Evolutionary conservation across 73 alveolate species (phyloP).

Genomic region (Stentor roeselii): DNA sequence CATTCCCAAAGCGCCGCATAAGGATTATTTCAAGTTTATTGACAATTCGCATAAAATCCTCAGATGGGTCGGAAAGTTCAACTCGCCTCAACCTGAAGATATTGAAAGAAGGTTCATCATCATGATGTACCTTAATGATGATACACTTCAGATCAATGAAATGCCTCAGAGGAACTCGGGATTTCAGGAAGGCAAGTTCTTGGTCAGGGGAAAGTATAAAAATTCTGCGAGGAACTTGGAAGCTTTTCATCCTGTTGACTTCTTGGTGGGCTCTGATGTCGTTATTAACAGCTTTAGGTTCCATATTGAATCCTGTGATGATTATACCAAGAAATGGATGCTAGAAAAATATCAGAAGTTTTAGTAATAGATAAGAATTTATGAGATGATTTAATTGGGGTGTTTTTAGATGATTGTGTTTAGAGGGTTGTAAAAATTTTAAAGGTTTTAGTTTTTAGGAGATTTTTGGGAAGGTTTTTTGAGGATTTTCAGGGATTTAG

Average conservation of each 20-base stretch:
- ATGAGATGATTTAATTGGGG: no score
- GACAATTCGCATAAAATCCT: slow-evolving; percentile 85
- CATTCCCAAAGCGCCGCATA: slow-evolving; percentile 76
- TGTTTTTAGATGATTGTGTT: no score
- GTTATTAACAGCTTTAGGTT: not conserved
- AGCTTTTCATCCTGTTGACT: not conserved
- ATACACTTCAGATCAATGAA: slow-evolving; percentile 85
- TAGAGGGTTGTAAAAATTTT: no score
- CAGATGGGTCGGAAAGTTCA: slow-evolving; percentile 84
- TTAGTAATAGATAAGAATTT: no score
- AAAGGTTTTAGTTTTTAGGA: no score
- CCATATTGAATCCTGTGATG: not conserved
- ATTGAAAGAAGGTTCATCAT: slow-evolving; percentile 73
- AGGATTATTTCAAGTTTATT: slow-evolving; percentile 92
- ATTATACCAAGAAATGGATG: not conserved
- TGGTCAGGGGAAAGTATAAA: slow-evolving; percentile 87
- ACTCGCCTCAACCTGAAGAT: slow-evolving; percentile 75
- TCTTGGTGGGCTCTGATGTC: not conserved
- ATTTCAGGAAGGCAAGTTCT: slow-evolving; percentile 85
- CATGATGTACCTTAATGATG: slow-evolving; percentile 82
- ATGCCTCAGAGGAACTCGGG: slow-evolving; percentile 92
- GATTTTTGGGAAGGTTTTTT: no score
- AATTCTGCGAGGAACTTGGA: slow-evolving; percentile 46
- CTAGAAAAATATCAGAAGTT: no score
- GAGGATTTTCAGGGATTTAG: no score